phyloP scores from a whole-genome alignment of 352 stramenopile species.

The Albugo laibachii region DNA sequence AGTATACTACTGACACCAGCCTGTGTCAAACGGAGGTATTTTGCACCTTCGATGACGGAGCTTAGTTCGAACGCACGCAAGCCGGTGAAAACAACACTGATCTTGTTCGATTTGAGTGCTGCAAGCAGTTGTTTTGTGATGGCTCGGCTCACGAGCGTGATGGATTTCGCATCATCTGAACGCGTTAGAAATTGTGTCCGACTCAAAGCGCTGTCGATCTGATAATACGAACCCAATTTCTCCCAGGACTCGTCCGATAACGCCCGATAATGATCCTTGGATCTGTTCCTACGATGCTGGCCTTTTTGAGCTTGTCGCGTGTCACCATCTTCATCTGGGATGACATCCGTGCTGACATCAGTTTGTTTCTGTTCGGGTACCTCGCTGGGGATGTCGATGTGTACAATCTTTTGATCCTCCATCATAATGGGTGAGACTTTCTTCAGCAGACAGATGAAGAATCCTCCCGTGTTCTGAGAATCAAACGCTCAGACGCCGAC shows the following conservation, averaged over 20 bases:
- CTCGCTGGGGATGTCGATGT: constrained; percentile 10
- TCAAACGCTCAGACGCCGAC: constrained; percentile 1
- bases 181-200: constrained; percentile 62
- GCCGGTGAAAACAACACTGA: constrained; percentile 82
- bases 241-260: constrained; percentile 36
- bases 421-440: constrained; percentile 45
- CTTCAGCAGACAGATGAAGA: constrained; percentile 96
- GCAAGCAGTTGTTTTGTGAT: constrained; percentile 64
- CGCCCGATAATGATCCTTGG: constrained; percentile 42
- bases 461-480: constrained; percentile 89
- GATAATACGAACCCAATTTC: constrained; percentile 60
- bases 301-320: constrained; percentile 1
- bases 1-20: constrained; percentile 70
- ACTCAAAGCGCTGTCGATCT: constrained; percentile 41
- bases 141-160: constrained; percentile 72
- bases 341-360: constrained; percentile 5
- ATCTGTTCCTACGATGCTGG: constrained; percentile 20
- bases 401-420: constrained; percentile 5
- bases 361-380: constrained; percentile 4
- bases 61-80: constrained; percentile 86
- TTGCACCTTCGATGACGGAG: constrained; percentile 35
- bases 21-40: constrained; percentile 80
- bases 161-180: constrained; percentile 66
- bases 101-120: constrained; percentile 70
- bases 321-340: neutral